These are phyloP conservation scores for Erodium texanum DNA, from an alignment of 441 rosid genomes.

Conservation along the genomic window DNA sequence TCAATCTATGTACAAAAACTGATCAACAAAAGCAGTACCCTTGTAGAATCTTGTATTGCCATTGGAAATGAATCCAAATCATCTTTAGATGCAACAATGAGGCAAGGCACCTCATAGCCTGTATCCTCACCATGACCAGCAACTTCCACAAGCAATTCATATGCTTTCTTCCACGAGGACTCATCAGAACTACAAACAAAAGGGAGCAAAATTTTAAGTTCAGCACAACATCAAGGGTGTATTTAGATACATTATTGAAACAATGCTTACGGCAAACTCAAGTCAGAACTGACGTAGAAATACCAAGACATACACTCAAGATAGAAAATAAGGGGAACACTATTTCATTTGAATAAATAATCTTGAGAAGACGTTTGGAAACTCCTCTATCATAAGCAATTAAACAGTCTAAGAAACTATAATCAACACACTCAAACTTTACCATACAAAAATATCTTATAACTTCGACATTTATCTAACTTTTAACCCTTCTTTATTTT, in stretches of 20 bases:
- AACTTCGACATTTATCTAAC: too few species aligned
- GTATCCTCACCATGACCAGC: conserved; percentile 54
- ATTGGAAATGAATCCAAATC: conserved; percentile 53
- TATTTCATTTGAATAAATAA: neutral
- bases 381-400: neutral
- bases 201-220: neutral
- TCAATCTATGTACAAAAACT: neutral
- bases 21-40: conserved; percentile 26
- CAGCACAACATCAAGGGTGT: neutral
- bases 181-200: conserved; percentile 48
- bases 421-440: neutral
- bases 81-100: conserved; percentile 61
- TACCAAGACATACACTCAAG: neutral
- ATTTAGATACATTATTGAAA: neutral
- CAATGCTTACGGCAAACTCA: neutral
- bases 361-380: neutral
- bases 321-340: neutral
- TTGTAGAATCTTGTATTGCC: conserved; percentile 52
- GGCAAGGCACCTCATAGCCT: conserved; percentile 52
- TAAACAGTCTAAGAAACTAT: neutral
- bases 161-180: conserved; percentile 57
- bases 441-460: neutral
- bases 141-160: conserved; percentile 54
- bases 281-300: neutral
- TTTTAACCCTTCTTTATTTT: too few species aligned